Conservation (phyloP, 2,329 filamentous ascomycete species). For the Hypoxylon sp. region DNA sequence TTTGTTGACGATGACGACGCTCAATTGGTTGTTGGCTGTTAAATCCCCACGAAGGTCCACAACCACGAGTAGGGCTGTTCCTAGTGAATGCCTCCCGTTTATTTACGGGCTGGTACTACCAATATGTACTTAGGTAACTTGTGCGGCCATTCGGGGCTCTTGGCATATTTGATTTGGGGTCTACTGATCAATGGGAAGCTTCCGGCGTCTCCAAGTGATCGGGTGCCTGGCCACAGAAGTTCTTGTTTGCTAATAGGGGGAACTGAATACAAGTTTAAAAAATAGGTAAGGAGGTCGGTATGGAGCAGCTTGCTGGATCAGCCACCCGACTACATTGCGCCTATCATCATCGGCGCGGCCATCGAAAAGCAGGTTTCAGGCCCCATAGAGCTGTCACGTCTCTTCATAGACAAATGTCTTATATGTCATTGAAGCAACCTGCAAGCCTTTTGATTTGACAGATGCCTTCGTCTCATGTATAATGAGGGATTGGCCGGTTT, state of each 20-base stretch:
- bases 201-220: conserved; percentile 18
- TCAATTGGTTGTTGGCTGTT: conserved; percentile 27
- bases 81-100: conserved; percentile 28
- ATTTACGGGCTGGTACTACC: conserved; percentile 23
- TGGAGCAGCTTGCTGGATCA: background rate
- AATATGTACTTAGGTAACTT: background rate
- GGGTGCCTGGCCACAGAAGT: conserved; percentile 21
- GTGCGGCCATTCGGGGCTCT: conserved; percentile 8
- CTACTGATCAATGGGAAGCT: conserved; percentile 14
- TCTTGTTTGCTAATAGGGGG: background rate
- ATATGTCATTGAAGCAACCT: conserved; percentile 11
- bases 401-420: conserved; percentile 17
- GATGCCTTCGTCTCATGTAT: conserved; percentile 6
- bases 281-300: conserved; percentile 7
- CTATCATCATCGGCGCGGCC: conserved; percentile 5
- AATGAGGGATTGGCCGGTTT: conserved; percentile 7
- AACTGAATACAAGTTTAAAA: background rate
- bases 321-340: conserved; percentile 3
- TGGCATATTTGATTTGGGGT: conserved; percentile 12
- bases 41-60: conserved; percentile 38
- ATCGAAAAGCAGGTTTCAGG: conserved; percentile 3
- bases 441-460: conserved; percentile 12
- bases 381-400: conserved; percentile 5
- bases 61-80: conserved; percentile 38
- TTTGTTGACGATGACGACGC: conserved; percentile 22